Percentiles rank a stretch among this genome's conserved stretches.
Evolutionary conservation across 805 yeast species (phyloP).

Genomic region (Kazachstania kunashirensis): DNA sequence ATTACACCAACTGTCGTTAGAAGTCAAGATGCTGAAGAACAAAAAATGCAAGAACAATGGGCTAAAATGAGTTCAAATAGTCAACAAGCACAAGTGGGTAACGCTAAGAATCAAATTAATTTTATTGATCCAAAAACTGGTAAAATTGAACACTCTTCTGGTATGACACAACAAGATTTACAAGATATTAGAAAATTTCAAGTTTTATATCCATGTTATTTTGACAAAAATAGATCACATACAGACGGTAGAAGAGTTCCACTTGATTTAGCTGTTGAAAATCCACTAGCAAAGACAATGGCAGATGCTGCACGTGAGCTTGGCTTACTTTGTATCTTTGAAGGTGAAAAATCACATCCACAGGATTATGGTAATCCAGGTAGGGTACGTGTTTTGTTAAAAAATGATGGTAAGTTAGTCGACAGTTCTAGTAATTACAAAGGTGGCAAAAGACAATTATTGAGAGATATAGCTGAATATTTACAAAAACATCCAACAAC

Average conservation of each 20-base stretch:
- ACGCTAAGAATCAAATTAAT: constrained; percentile 9
- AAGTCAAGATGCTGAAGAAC: constrained; percentile 42
- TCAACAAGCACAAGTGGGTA: background rate
- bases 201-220: constrained; percentile 83
- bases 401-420: constrained; percentile 39
- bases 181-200: constrained; percentile 62
- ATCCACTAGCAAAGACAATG: constrained; percentile 79
- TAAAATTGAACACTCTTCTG: constrained; percentile 19
- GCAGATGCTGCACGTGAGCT: constrained; percentile 53
- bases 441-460: constrained; percentile 54
- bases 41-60: constrained; percentile 1
- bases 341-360: constrained; percentile 83
- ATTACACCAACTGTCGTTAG: constrained; percentile 51
- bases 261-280: constrained; percentile 57
- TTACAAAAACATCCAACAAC: constrained; percentile 63
- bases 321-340: constrained; percentile 38
- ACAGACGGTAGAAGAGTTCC: constrained; percentile 79
- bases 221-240: constrained; percentile 67
- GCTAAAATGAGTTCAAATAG: background rate
- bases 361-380: constrained; percentile 98
- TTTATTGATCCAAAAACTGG: constrained; percentile 26
- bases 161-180: constrained; percentile 44
- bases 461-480: constrained; percentile 50
- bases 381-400: constrained; percentile 70
- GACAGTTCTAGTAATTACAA: constrained; percentile 12